Evolutionary conservation across 805 yeast genomes (phyloP).

Genomic region (Diddensiella transvaalensis): DNA sequence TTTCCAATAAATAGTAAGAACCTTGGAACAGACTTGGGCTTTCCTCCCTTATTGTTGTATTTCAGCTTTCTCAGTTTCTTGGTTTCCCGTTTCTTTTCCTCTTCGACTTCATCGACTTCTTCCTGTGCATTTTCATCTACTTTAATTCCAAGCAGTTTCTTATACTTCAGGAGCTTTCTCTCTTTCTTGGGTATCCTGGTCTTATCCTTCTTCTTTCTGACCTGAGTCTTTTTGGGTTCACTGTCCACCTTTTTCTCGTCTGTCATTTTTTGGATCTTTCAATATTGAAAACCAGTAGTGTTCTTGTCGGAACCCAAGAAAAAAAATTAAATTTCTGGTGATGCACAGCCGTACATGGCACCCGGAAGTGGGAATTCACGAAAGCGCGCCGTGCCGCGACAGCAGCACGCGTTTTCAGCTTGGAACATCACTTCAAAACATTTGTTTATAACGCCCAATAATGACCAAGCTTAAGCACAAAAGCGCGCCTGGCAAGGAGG

Average conservation of each 20-base stretch:
- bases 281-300: too few species aligned
- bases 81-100: constrained; percentile 40
- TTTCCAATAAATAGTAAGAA: constrained; percentile 89
- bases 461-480: too few species aligned
- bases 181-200: constrained; percentile 7
- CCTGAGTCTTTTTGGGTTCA: background rate
- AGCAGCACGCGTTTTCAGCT: too few species aligned
- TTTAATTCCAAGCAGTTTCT: constrained; percentile 1
- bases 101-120: constrained; percentile 44
- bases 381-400: too few species aligned
- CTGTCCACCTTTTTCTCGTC: background rate
- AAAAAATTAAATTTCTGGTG: too few species aligned
- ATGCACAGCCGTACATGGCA: too few species aligned
- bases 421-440: too few species aligned
- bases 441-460: too few species aligned
- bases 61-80: constrained; percentile 33
- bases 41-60: constrained; percentile 45
- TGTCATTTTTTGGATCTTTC: too few species aligned
- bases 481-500: too few species aligned
- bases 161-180: constrained; percentile 7
- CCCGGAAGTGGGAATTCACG: too few species aligned
- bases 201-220: constrained; percentile 3
- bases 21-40: constrained; percentile 67
- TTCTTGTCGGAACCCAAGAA: too few species aligned
- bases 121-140: constrained; percentile 17